Base-by-base conservation (phyloP, 805 yeast genomes). In the Myxozyma nipponensis region DNA sequence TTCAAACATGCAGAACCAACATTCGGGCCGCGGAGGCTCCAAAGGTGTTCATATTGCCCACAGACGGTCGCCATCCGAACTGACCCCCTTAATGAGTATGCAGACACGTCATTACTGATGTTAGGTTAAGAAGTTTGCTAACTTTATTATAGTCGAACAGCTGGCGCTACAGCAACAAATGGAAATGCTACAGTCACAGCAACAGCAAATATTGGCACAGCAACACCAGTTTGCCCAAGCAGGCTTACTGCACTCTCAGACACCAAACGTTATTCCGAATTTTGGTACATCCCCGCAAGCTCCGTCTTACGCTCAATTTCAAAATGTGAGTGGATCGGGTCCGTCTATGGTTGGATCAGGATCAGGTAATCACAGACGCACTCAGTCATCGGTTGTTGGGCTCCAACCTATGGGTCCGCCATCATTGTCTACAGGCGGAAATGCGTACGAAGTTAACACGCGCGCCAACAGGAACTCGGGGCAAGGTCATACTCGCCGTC, bases 61-160 rank as follows among this genome's bases (percentile, higher is more conserved):
- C 64, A 79, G 98, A 63, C 78, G 96, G 54, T 85, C 97, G 2
- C 97, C 97, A n/a, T 81, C 90, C 60, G 98, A 93, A 67, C 75
- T 93, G 66, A 91, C 98, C 2, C 85, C 84, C 48, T 73, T 91
- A 58, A 91, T 91, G 96, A 75, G 83, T 75, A 72, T 60, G 77
- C 70, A 52, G 18, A 21, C 23, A 22, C 13, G 43, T 24, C 6
- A 15, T 43, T 17, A n/a, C 10, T 30, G 35, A 19, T 18, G 21
- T 18, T 6, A 35, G 19, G 21, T 15, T 15, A 7, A 15, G 32
- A 19, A 41, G 19, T 23, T 35, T 5, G 6, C 18, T 44, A 38
- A 21, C 13, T 32, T 26, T 15, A 34, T 21, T 50, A 22, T 54
- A 73, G 81, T 87, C 62, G 98, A 91, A 69, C 77, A 73, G 50